These are phyloP conservation scores for Chaetomium olivaceum DNA, from an alignment of 2,329 filamentous ascomycete species.

Conservation along the genomic window DNA sequence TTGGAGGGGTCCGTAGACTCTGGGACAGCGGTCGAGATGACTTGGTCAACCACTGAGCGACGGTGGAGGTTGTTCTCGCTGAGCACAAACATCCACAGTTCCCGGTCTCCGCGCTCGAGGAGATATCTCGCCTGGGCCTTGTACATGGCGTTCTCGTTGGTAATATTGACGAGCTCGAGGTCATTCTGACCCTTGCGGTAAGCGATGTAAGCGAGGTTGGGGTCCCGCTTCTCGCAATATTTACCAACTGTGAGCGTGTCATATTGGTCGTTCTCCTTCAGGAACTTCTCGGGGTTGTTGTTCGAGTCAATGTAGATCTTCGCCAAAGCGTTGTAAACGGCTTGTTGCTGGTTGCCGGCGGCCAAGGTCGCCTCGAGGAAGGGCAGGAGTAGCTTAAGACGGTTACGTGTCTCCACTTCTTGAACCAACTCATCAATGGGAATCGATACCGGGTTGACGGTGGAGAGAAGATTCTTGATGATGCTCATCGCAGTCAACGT, in stretches of 20 bases:
- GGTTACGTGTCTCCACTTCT: constrained; percentile 94
- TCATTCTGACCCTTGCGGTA: constrained; percentile 98
- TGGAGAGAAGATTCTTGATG: constrained; percentile 87
- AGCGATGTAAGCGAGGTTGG: constrained; percentile 90
- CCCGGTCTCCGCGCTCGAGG: constrained; percentile 81
- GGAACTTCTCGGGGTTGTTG: constrained; percentile 95
- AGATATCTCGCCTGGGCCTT: constrained; percentile 95
- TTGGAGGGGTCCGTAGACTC: constrained; percentile 91
- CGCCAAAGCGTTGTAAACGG: constrained; percentile 93
- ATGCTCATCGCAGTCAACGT: constrained; percentile 96
- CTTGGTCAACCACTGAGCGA: constrained; percentile 90
- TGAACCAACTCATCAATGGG: constrained; percentile 92
- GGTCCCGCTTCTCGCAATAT: constrained; percentile 98
- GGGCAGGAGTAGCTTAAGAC: constrained; percentile 89
- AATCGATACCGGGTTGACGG: constrained; percentile 80
- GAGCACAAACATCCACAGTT: constrained; percentile 93
- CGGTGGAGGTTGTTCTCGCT: constrained; percentile 95
- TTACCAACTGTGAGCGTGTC: constrained; percentile 91
- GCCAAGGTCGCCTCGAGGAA: constrained; percentile 93
- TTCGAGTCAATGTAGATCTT: constrained; percentile 99
- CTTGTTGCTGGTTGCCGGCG: constrained; percentile 90
- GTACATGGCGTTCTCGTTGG: constrained; percentile 99
- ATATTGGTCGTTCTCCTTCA: constrained; percentile 96
- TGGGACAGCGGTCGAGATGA: constrained; percentile 91
- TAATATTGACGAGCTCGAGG: constrained; percentile 93